Evolutionary conservation across 1,139 yeast species (phyloP).

Genomic region (Suhomyces taliae): DNA sequence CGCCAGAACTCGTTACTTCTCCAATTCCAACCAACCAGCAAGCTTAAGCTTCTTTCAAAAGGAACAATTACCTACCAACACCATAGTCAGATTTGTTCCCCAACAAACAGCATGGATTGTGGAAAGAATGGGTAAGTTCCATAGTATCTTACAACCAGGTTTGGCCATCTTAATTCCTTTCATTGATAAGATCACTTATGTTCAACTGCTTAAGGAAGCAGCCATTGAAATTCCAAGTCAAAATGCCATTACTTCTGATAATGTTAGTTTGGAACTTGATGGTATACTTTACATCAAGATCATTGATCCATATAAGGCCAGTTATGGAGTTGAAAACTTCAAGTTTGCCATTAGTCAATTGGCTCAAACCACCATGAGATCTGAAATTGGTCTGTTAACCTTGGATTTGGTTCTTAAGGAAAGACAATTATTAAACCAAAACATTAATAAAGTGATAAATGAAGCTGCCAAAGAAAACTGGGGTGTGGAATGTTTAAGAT

Average conservation of each 20-base stretch:
- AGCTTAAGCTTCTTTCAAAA: conserved; percentile 62
- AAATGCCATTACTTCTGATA: conserved; percentile 83
- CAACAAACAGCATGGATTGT: conserved; percentile 92
- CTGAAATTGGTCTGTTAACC: conserved; percentile 81
- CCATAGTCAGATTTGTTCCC: conserved; percentile 76
- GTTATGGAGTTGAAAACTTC: conserved; percentile 87
- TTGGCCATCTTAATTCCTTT: conserved; percentile 71
- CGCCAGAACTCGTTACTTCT: conserved; percentile 2
- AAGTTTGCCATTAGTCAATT: conserved; percentile 82
- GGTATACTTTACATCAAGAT: conserved; percentile 80
- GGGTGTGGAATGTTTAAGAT: conserved; percentile 84
- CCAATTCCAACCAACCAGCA: conserved; percentile 7
- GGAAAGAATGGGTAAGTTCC: conserved; percentile 87
- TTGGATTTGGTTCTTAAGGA: conserved; percentile 77
- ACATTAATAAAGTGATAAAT: conserved; percentile 76
- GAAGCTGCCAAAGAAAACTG: conserved; percentile 79
- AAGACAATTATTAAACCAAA: conserved; percentile 67
- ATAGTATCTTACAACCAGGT: conserved; percentile 75
- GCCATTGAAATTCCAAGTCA: conserved; percentile 85
- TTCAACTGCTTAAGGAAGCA: conserved; percentile 76
- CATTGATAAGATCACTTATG: conserved; percentile 74
- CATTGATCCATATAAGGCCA: conserved; percentile 79
- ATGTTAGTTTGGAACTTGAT: conserved; percentile 81
- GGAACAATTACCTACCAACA: conserved; percentile 69
- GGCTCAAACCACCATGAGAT: conserved; percentile 89